phyloP scores from a whole-genome alignment of 257 asterid species.

The Ballota nigra region DNA sequence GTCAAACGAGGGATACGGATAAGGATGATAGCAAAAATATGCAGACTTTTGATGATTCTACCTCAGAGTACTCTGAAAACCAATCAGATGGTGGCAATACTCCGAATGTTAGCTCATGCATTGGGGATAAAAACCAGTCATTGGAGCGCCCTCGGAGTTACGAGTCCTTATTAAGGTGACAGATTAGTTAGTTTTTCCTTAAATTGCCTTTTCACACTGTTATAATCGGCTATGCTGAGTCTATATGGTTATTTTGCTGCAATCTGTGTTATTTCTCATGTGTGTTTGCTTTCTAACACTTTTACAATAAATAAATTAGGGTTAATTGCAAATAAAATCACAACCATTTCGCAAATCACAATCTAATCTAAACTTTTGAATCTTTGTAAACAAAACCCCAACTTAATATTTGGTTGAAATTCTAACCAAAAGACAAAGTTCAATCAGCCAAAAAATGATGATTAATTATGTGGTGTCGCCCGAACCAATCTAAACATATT shows the following conservation, averaged over 20 bases:
- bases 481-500: no score
- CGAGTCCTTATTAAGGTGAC: constrained; percentile 77
- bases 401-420: no score
- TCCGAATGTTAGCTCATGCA: constrained; percentile 38
- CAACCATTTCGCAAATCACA: no score
- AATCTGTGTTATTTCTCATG: constrained; percentile 16
- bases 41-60: constrained; percentile 42
- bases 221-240: not conserved
- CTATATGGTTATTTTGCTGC: constrained; percentile 1
- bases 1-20: constrained; percentile 44
- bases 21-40: constrained; percentile 43
- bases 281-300: constrained; percentile 14
- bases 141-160: constrained; percentile 47
- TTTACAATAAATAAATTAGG: no score
- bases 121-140: constrained; percentile 34
- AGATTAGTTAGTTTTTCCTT: constrained; percentile 23
- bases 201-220: constrained; percentile 2
- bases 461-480: no score
- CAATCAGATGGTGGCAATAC: constrained; percentile 34
- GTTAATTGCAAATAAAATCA: no score
- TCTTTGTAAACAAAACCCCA: no score
- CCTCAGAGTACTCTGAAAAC: constrained; percentile 45
- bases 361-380: no score
- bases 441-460: no score
- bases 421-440: no score